These are phyloP conservation scores for Nicotiana undulata DNA, from an alignment of 257 asterid genomes.

Conservation along the genomic window DNA sequence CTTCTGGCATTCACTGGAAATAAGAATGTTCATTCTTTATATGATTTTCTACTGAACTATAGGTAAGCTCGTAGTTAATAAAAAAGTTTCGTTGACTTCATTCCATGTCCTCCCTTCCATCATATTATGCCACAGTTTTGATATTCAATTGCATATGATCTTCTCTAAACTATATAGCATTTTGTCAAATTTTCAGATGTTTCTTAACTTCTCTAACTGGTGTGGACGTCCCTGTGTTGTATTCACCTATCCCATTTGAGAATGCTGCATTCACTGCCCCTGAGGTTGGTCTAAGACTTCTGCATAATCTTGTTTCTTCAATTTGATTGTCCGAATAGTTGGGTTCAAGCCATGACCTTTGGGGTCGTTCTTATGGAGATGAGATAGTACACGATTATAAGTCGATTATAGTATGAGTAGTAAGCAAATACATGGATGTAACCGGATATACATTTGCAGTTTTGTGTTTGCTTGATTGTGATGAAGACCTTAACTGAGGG, in stretches of 20 bases:
- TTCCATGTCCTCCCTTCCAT: background rate
- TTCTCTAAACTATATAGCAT: background rate
- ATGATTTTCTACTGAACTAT: slow-evolving; percentile 68
- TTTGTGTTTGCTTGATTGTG: background rate
- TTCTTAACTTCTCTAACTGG: slow-evolving; percentile 56
- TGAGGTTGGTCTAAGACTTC: slow-evolving; percentile 47
- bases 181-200: slow-evolving; percentile 39
- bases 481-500: background rate
- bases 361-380: background rate
- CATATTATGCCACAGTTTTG: background rate
- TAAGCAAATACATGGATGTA: background rate
- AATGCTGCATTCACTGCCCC: slow-evolving; percentile 82
- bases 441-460: background rate
- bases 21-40: slow-evolving; percentile 60
- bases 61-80: slow-evolving; percentile 36
- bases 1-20: slow-evolving; percentile 66
- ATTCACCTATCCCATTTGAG: slow-evolving; percentile 75
- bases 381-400: background rate
- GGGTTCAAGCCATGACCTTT: background rate
- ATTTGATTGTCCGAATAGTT: background rate
- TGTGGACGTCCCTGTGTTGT: slow-evolving; percentile 79
- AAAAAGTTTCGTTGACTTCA: background rate
- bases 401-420: background rate
- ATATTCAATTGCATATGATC: slow-evolving; percentile 6
- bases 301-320: background rate